Base-by-base conservation (phyloP, 2,329 filamentous ascomycete genomes). In the Atkinsonella hypoxylon region DNA sequence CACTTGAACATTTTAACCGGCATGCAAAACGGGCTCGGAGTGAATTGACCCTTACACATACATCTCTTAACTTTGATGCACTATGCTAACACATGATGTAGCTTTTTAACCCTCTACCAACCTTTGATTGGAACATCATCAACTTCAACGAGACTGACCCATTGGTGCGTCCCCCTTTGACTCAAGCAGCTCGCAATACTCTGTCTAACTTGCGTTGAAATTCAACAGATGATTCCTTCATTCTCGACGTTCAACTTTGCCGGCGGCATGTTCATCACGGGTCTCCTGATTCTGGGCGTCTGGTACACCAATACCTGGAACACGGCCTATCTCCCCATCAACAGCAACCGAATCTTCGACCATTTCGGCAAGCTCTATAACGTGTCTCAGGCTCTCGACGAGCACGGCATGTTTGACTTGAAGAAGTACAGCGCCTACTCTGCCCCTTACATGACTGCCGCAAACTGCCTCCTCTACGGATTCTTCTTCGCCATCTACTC, bases 121-220 rank as follows among this genome's bases (percentile, higher is more conserved):
- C 70, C 1, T 65, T 71, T 36, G 71, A 74, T 56, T 73, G 70
- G 71, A 72, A 70, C 48, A 52, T 69, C n/a, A 45, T 64, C 18
- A 56, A 56, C 3, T 54, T 54, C 41, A 52, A 45, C 26, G 51
- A 58, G 26, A 56, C 63, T 1, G 65, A 70, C 46, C 70, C 69
- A 2, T 57, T 71, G 17, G 62, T 54, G 26, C 6, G 50, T 42
- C 20, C 10, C 9, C 13, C 13, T 3, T 40, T 17, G 10, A 15
- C 34, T 30, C 10, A 4, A 17, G 26, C 10, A 7, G 13, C 17
- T 36, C 3, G 45, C 30, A 39, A 30, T 20, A 18, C 18, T 20
- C 32, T 32, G 26, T 18, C 42, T n/a, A 44, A 32, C 47, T 5
- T 22, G 7, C 6, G 15, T 36, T n/a, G 18, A 17, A 20, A 45